Conservation (phyloP, 345 rosid species). For the Dipteronia sinensis region DNA sequence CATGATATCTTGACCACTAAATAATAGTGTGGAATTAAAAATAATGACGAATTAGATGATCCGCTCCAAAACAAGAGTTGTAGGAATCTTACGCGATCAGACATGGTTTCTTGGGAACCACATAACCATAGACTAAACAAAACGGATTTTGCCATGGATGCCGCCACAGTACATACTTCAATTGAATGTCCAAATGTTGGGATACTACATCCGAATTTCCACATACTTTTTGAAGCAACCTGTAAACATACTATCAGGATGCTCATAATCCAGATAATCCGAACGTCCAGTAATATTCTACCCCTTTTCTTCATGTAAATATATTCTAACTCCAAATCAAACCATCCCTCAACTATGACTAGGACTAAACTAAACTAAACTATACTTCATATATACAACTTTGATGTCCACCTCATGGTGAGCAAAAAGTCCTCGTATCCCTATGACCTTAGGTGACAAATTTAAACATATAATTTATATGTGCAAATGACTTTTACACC, state of each 20-base stretch:
- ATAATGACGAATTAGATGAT: conserved; percentile 15
- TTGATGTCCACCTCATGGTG: conserved; percentile 9
- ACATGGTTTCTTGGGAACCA: conserved; percentile 4
- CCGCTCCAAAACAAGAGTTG: neutral
- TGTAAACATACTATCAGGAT: neutral
- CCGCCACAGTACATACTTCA: conserved; percentile 5
- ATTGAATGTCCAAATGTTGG: neutral
- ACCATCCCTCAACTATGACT: conserved; percentile 6
- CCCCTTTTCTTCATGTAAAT: conserved; percentile 9
- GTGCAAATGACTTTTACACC: conserved; percentile 11
- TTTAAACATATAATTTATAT: neutral
- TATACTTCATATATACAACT: conserved; percentile 7
- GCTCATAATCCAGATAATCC: conserved; percentile 10
- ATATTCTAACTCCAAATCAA: conserved; percentile 8
- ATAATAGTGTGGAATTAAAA: conserved; percentile 17
- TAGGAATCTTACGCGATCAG: neutral
- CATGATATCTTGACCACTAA: conserved; percentile 17
- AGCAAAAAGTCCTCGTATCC: neutral
- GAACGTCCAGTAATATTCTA: neutral
- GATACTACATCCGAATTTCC: conserved; percentile 8
- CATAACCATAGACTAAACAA: neutral
- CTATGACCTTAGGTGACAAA: conserved; percentile 2
- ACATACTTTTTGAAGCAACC: conserved; percentile 3
- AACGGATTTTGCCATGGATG: neutral
- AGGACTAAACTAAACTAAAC: neutral